These are phyloP conservation scores for Lichtheimia ramosa DNA, from an alignment of 371 early-diverging fungal species.

Conservation along the genomic window DNA sequence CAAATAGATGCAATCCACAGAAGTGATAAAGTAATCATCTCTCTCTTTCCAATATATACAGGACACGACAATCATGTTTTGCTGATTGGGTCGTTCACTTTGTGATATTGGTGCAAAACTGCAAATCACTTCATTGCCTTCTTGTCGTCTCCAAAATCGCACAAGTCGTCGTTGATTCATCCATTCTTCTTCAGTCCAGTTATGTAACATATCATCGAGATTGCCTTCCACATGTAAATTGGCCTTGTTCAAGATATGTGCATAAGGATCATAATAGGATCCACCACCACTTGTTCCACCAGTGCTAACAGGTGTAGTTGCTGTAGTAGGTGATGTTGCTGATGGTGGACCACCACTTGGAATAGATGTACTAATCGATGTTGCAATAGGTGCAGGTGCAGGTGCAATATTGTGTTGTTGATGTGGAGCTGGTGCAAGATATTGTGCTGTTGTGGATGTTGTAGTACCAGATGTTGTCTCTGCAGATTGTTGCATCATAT, in stretches of 20 bases:
- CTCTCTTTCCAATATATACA: slow-evolving; percentile 79
- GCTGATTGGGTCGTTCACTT: slow-evolving; percentile 22
- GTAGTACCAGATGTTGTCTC: neutral
- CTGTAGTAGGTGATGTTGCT: neutral
- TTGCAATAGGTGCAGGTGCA: slow-evolving; percentile 2
- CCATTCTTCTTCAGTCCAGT: slow-evolving; percentile 62
- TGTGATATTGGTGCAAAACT: slow-evolving; percentile 65
- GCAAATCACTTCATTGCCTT: slow-evolving; percentile 66
- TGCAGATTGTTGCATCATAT: slow-evolving; percentile 12
- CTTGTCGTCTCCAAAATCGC: slow-evolving; percentile 71
- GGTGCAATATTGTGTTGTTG: slow-evolving; percentile 11
- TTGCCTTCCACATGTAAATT: slow-evolving; percentile 64
- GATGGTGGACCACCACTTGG: neutral
- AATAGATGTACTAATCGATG: neutral
- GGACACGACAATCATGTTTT: slow-evolving; percentile 65
- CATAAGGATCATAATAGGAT: slow-evolving; percentile 35
- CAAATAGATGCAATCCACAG: slow-evolving; percentile 74
- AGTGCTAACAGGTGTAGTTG: neutral
- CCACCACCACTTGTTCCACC: neutral
- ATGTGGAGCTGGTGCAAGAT: slow-evolving; percentile 4
- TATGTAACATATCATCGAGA: slow-evolving; percentile 54
- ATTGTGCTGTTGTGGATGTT: neutral
- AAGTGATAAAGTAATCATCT: slow-evolving; percentile 72
- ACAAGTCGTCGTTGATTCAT: slow-evolving; percentile 66
- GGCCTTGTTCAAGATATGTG: slow-evolving; percentile 67